Evolutionary conservation across 371 early-diverging fungal genomes (phyloP), one percentile per base, ranked within the genome.

Genomic region (Mortierella sp.): DNA sequence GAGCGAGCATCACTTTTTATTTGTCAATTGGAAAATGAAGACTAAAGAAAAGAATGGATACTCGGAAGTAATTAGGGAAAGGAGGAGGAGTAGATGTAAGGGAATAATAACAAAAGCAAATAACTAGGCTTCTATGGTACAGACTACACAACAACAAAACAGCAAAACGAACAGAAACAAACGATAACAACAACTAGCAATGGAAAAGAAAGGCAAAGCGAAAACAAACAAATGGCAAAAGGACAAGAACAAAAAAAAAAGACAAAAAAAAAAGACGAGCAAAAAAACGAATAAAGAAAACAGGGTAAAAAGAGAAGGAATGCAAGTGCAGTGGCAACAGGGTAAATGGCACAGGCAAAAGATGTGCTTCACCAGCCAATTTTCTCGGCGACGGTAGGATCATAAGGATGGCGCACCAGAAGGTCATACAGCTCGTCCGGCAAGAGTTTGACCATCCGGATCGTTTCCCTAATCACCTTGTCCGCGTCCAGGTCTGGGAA

Each of bases 401-500:
- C 96, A 77, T 92, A 96, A 1, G 96, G 92, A 87, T 97, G 97
- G 8, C 95, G 83, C 34, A 94, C 96, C 31, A 96, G 83, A 78
- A 92, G 90, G 75, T 95, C 95, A 82, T 95, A 95, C 37, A 96
- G 86, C 71, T 92, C 90, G 55, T 93, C 91, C 1, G 95, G 94
- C 28, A 96, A 80, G 51, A 88, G 87, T 76, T 91, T 91, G 70
- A 94, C 88, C 43, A 97, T 90, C 71, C 91, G 82, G 24, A 91
- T 80, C 0, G 93, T 92, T 48, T 94, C 73, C 5, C 91, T 86
- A 73, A 97, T 95, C 48, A 96, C 91, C 21, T 90, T 81, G 57
- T 89, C 88, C 21, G 97, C 96, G 24, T 95, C 84, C 44, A 98
- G 87, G 19, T 94, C 92, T 4, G 98, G 98, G 70, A 96, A 91